Conservation (phyloP, 768 basidiomycete species). For the Tricholoma terreum region DNA sequence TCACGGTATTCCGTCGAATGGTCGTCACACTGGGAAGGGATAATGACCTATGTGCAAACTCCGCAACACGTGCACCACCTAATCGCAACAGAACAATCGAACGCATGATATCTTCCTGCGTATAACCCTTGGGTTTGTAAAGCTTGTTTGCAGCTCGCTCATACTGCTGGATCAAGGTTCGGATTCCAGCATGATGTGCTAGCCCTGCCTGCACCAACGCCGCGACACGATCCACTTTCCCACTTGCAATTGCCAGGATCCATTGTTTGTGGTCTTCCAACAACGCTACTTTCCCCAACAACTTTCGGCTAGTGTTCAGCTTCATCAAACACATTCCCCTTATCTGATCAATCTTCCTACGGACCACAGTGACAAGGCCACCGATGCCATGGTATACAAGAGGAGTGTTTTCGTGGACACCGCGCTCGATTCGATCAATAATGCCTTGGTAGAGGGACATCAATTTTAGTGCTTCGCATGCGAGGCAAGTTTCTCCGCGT, state of each 20-base stretch:
- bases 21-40: conserved; percentile 13
- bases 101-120: conserved; percentile 13
- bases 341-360: too few relatives aligned
- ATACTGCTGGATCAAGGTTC: conserved; percentile 14
- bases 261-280: too few relatives aligned
- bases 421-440: too few relatives aligned
- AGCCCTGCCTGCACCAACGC: conserved; percentile 3
- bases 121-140: too few relatives aligned
- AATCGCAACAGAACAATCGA: conserved; percentile 7
- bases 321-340: too few relatives aligned
- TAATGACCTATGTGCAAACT: conserved; percentile 12
- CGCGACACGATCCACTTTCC: conserved; percentile 11
- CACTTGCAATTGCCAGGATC: conserved; percentile 11
- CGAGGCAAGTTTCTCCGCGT: too few relatives aligned
- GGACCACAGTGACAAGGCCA: too few relatives aligned
- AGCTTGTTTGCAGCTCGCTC: too few relatives aligned
- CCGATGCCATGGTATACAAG: too few relatives aligned
- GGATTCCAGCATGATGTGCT: conserved; percentile 6
- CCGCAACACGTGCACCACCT: conserved; percentile 9
- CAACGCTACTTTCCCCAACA: background rate
- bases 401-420: too few relatives aligned
- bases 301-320: conserved; percentile 2
- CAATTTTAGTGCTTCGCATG: too few relatives aligned
- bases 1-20: background rate
- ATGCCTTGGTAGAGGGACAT: too few relatives aligned